Conservation (phyloP, 345 rosid genomes). For the Hibiscus syriacus region DNA sequence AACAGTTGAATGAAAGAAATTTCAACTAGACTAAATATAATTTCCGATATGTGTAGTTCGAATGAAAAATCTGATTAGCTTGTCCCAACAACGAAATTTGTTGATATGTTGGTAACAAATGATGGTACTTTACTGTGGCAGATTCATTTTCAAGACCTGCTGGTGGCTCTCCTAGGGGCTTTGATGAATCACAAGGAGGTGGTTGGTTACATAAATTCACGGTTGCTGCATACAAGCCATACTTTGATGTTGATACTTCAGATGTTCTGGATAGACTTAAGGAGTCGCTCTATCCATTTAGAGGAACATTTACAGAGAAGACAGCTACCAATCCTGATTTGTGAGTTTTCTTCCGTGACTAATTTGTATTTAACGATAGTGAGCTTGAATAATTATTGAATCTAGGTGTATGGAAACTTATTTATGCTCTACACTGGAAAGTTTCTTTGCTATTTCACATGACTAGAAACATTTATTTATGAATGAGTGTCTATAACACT, state of each 20-base stretch:
- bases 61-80: neutral
- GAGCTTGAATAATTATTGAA: neutral
- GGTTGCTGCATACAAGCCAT: conserved; percentile 83
- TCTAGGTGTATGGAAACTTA: too few relatives aligned
- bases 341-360: conserved; percentile 39
- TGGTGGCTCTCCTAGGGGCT: conserved; percentile 43
- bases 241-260: conserved; percentile 85
- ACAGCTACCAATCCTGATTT: conserved; percentile 75
- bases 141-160: conserved; percentile 79
- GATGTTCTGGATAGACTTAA: conserved; percentile 89
- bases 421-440: too few relatives aligned
- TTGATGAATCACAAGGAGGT: conserved; percentile 76
- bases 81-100: neutral
- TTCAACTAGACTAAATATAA: neutral
- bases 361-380: neutral
- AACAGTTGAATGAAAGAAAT: neutral
- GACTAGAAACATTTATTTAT: neutral
- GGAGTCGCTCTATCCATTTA: conserved; percentile 89
- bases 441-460: too few relatives aligned
- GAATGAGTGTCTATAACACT: neutral
- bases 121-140: conserved; percentile 25
- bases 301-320: conserved; percentile 84
- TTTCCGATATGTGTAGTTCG: neutral
- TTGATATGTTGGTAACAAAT: conserved; percentile 5
- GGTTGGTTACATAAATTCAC: conserved; percentile 67